Base-by-base conservation (phyloP, 139 green algal genomes). In the Pseudopediastrum boryanum region DNA sequence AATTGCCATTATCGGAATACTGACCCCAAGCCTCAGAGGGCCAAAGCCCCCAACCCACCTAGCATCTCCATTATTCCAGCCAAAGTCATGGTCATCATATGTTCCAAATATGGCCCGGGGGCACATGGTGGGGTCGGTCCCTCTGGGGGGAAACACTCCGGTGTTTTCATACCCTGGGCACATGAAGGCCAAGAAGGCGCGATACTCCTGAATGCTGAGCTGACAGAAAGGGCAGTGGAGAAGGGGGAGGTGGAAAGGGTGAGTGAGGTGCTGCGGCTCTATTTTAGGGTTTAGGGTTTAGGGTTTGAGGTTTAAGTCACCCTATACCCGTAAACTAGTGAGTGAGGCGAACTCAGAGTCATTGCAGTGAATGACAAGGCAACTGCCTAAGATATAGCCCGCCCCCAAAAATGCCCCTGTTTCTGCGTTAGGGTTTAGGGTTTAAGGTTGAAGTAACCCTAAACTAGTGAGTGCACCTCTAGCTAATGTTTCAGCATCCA, bases 41-140 rank as follows among this genome's bases (percentile, higher is more conserved):
- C 54, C 2, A 0, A 33, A 12, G 21, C 38, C 46, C 23, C 25
- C 3, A 6, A 7, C 66, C 19, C 54, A 83, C 81, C 80, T 79
- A 4, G 58, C n/a, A 71, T 93, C 88, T 50, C 83, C 86, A 42
- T 92, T 87, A 75, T 92, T 92, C 77, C 87, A 89, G 44, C 86
- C 86, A 25, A 35, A 89, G 71, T 93, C 90, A 54, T 94, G 90
- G 73, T 94, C 90, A 64, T 90, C 90, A 51, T 89, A 94, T 2
- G 77, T 80, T 0, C 90, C 90, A 31, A 94, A 64, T 3, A 94
- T 86, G 2, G 89, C 85, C 3, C 86, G 63, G 0, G 77, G 84
- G 72, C 90, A 94, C 2, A 74, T 59, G 0, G 19, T 2, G 3
- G 85, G 81, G 71, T 93, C 82, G 0, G 80, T 84, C 0, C 90